Evolutionary conservation across 148 eudicot species (phyloP).

Genomic region (Cornus florida): DNA sequence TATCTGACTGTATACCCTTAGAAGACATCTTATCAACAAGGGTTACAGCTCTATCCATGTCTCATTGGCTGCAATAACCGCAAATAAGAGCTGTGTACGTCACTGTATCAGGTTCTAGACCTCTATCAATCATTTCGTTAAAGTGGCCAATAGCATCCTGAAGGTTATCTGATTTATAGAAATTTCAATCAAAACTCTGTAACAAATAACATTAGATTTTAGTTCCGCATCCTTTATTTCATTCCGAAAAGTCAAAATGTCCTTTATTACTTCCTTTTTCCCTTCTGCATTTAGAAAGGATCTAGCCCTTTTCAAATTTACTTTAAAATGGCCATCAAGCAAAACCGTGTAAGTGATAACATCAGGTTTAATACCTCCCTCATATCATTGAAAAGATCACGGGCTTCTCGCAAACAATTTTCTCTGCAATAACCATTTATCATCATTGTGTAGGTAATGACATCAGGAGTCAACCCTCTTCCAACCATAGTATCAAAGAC

Average conservation of each 20-base stretch:
- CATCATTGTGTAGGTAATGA: too few species aligned
- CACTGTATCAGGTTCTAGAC: constrained; percentile 55
- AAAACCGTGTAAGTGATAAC: constrained; percentile 64
- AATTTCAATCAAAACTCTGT: constrained; percentile 53
- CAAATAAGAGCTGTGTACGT: constrained; percentile 57
- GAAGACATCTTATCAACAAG: constrained; percentile 42
- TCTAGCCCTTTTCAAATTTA: constrained; percentile 18
- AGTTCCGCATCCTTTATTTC: constrained; percentile 48
- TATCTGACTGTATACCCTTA: constrained; percentile 42
- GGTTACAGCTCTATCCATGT: constrained; percentile 37
- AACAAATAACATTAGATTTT: constrained; percentile 46
- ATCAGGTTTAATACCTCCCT: constrained; percentile 58
- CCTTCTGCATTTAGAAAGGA: constrained; percentile 4
- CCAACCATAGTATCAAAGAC: constrained; percentile 49
- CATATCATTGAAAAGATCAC: constrained; percentile 60
- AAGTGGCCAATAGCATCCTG: constrained; percentile 49
- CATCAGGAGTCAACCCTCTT: too few species aligned
- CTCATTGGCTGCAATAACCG: constrained; percentile 37
- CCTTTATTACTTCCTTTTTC: constrained; percentile 14
- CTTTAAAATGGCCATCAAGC: constrained; percentile 51
- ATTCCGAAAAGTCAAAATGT: constrained; percentile 22
- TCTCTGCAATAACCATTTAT: constrained; percentile 48
- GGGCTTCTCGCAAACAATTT: constrained; percentile 43
- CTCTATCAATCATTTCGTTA: constrained; percentile 51
- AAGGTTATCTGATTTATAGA: constrained; percentile 48